Evolutionary conservation across 2,329 filamentous ascomycete species (phyloP).

Genomic region (Colletotrichum melonis): DNA sequence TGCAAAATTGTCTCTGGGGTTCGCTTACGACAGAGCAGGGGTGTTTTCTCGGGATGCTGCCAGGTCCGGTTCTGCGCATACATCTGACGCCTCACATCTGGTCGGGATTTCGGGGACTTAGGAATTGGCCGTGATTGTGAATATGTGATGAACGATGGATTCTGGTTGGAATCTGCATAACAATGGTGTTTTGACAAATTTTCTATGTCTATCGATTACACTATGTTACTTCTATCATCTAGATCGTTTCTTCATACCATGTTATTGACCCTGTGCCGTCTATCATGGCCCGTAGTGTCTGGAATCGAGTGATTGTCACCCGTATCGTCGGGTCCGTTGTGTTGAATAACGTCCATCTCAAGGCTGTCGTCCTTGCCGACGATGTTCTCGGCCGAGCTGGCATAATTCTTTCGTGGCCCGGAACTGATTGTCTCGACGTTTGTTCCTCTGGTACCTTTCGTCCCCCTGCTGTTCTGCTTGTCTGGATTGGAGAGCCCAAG

Average conservation of each 20-base stretch:
- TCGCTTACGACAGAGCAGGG: not conserved
- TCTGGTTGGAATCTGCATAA: not conserved
- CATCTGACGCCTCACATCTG: not conserved
- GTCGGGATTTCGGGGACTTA: not conserved
- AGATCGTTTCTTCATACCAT: not conserved
- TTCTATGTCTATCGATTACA: not conserved
- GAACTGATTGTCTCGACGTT: slow-evolving; percentile 13
- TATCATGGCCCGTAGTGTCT: slow-evolving; percentile 1
- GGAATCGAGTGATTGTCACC: not conserved
- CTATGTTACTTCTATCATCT: not conserved
- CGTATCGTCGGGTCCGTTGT: not conserved
- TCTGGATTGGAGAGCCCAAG: slow-evolving; percentile 10
- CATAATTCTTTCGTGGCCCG: not conserved
- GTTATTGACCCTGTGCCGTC: not conserved
- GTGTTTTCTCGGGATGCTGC: not conserved
- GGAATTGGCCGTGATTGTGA: not conserved
- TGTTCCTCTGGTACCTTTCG: not conserved
- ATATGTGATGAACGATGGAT: not conserved
- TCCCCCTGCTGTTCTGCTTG: slow-evolving; percentile 4
- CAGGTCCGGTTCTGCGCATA: not conserved
- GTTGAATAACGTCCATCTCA: slow-evolving; percentile 20
- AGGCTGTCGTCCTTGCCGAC: slow-evolving; percentile 8
- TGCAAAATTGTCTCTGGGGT: not conserved
- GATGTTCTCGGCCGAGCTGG: slow-evolving; percentile 24
- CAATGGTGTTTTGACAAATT: not conserved